phyloP scores from a whole-genome alignment of 2,329 filamentous ascomycete species.

The Ciborinia camelliae region DNA sequence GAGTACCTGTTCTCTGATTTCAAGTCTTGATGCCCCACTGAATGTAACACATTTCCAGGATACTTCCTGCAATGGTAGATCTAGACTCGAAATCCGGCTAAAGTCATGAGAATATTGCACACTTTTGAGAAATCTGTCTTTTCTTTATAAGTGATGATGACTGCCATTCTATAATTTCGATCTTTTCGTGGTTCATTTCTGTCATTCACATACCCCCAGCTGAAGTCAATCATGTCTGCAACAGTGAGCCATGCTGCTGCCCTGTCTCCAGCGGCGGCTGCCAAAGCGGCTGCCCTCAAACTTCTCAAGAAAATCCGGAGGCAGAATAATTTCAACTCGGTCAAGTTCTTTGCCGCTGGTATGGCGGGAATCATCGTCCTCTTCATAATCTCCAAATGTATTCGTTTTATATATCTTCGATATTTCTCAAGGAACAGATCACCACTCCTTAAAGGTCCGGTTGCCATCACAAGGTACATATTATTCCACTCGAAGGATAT shows the following conservation, averaged over 20 bases:
- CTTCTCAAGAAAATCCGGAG: neutral
- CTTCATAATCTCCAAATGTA: constrained; percentile 29
- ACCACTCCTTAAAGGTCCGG: constrained; percentile 23
- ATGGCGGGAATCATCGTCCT: constrained; percentile 28
- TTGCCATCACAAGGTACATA: constrained; percentile 26
- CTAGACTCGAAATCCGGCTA: too few relatives aligned
- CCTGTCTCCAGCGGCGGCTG: neutral
- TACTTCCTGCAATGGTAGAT: neutral
- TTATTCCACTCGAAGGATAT: neutral
- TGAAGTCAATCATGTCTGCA: neutral
- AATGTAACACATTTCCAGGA: too few relatives aligned
- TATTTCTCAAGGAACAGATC: constrained; percentile 24
- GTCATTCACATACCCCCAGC: neutral
- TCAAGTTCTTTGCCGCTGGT: constrained; percentile 27
- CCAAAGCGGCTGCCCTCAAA: neutral
- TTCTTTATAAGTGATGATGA: neutral
- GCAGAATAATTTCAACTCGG: neutral
- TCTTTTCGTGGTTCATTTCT: neutral
- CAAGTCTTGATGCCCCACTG: too few relatives aligned
- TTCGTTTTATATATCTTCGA: constrained; percentile 25
- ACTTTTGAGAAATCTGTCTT: neutral
- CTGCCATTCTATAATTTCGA: neutral
- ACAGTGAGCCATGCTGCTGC: neutral
- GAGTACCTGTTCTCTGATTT: too few relatives aligned
- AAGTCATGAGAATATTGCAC: neutral